Evolutionary conservation across 2,329 filamentous ascomycete species (phyloP).

Genomic region (Fusarium scirpi): DNA sequence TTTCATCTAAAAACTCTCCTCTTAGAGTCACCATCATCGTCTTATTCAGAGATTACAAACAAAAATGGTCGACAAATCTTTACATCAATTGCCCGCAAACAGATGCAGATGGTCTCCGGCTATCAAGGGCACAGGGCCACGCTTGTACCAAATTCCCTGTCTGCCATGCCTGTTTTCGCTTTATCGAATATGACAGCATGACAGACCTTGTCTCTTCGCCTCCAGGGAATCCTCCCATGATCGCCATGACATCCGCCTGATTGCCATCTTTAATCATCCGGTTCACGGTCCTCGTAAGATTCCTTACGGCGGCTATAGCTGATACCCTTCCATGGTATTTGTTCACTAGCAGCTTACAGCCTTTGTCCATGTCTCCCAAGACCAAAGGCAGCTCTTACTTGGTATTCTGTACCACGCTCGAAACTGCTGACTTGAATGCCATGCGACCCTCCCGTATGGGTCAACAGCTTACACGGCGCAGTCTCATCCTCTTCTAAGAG

Average conservation of each 20-base stretch:
- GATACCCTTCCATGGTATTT: neutral
- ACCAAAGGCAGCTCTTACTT: slow-evolving; percentile 13
- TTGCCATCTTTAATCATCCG: slow-evolving; percentile 42
- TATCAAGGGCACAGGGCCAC: slow-evolving; percentile 25
- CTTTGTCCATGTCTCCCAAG: slow-evolving; percentile 1
- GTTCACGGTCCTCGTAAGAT: slow-evolving; percentile 26
- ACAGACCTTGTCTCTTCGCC: slow-evolving; percentile 30
- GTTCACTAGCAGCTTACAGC: neutral
- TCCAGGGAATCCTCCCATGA: slow-evolving; percentile 30
- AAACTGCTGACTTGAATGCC: slow-evolving; percentile 45
- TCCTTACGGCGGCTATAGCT: slow-evolving; percentile 5
- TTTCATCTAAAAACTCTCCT: slow-evolving; percentile 20
- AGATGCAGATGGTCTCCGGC: slow-evolving; percentile 39
- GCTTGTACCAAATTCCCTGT: slow-evolving; percentile 20
- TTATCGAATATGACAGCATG: slow-evolving; percentile 36
- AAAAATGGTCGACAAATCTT: slow-evolving; percentile 7
- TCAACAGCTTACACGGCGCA: slow-evolving; percentile 26
- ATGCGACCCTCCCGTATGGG: slow-evolving; percentile 38
- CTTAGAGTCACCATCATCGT: slow-evolving; percentile 1
- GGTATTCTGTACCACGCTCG: slow-evolving; percentile 9
- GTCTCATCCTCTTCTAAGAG: slow-evolving; percentile 14
- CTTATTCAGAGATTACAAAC: slow-evolving; percentile 19
- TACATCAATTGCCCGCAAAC: slow-evolving; percentile 24
- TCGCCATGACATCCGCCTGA: slow-evolving; percentile 33
- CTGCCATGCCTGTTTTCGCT: slow-evolving; percentile 1